Conservation (phyloP, 768 basidiomycete genomes). For the Pleurotus cornucopiae region DNA sequence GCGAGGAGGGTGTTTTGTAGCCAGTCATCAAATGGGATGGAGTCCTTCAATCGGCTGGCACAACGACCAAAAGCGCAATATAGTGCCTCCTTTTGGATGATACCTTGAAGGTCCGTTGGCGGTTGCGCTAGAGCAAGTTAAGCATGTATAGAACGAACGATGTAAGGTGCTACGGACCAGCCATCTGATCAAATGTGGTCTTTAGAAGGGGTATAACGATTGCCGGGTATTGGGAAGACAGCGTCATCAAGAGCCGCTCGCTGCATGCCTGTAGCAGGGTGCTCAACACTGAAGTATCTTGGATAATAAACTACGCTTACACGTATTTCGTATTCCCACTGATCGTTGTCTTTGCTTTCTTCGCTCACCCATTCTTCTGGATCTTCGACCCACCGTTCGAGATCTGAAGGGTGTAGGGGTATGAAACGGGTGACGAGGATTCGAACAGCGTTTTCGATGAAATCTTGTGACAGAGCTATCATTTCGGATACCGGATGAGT, state of each 20-base stretch:
- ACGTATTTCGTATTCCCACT: slow-evolving; percentile 91
- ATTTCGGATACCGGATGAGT: slow-evolving; percentile 4
- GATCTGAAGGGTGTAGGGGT: slow-evolving; percentile 75
- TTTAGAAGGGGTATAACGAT: slow-evolving; percentile 67
- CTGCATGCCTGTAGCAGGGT: slow-evolving; percentile 68
- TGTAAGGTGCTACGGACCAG: slow-evolving; percentile 37
- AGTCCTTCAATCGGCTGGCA: slow-evolving; percentile 53
- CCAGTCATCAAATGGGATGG: slow-evolving; percentile 71
- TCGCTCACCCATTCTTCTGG: slow-evolving; percentile 94
- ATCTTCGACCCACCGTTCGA: slow-evolving; percentile 80
- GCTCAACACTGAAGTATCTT: neutral
- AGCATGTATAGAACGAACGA: slow-evolving; percentile 7
- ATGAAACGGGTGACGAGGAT: slow-evolving; percentile 82
- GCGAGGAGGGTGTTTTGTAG: slow-evolving; percentile 51
- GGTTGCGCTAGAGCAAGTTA: slow-evolving; percentile 31
- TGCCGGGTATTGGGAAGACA: slow-evolving; percentile 65
- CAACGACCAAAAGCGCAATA: slow-evolving; percentile 91
- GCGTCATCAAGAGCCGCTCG: slow-evolving; percentile 84
- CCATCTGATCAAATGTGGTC: slow-evolving; percentile 54
- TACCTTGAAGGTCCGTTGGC: slow-evolving; percentile 46
- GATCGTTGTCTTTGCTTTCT: slow-evolving; percentile 86
- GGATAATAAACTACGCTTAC: slow-evolving; percentile 36
- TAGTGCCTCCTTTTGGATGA: slow-evolving; percentile 80
- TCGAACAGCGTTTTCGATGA: slow-evolving; percentile 69
- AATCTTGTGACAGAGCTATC: slow-evolving; percentile 59